Base-by-base conservation (phyloP, 1,139 yeast genomes). In the Debaryomycetaceae sp. region DNA sequence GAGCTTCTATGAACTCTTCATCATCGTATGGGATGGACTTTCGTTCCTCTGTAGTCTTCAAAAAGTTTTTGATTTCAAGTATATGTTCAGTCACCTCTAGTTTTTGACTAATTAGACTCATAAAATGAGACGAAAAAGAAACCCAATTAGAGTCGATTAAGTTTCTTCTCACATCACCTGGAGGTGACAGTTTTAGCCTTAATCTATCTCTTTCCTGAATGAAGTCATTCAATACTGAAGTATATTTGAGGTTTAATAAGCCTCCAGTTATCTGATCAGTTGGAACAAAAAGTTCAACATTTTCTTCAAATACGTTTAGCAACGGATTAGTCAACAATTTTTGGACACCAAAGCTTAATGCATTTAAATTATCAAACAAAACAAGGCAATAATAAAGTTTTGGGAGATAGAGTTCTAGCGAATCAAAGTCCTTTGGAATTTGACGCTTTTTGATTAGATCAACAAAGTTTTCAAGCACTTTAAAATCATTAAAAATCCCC, bases 321-420 rank as follows among this genome's bases (percentile, higher is more conserved):
- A 55, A 46, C 5, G 49, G 50, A 8, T 44, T 43, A 17, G 48
- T 42, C 7, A 63, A 41, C 18, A 46, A 41, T 26, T 73, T 70
- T 33, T 81, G 84, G 1, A 70, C 65, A 1, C 88, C 89, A 61
- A 73, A 81, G 34, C 78, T 70, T 30, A 83, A 59, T 17, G 82
- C 61, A 47, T 78, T 79, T 29, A 81, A 53, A 18, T 75, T 67
- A 54, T 83, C 88, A 38, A 84, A 67, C 0, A 79, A 56, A 14
- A 68, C 62, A 29, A 81, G 51, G 30, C 73, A 65, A 36, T 73
- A 67, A 51, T 75, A 77, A 17, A 81, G 60, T 46, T 79, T 71
- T 9, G 80, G 76, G 41, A 77, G 63, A 35, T 71, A 63, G 9
- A 74, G 47, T 36, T 67, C 62, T 40, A 68, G 61, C 41, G 66